Evolutionary conservation across 352 stramenopile species (phyloP), one percentile per base, ranked within the genome.

Genomic region (Pythium myriotylum): DNA sequence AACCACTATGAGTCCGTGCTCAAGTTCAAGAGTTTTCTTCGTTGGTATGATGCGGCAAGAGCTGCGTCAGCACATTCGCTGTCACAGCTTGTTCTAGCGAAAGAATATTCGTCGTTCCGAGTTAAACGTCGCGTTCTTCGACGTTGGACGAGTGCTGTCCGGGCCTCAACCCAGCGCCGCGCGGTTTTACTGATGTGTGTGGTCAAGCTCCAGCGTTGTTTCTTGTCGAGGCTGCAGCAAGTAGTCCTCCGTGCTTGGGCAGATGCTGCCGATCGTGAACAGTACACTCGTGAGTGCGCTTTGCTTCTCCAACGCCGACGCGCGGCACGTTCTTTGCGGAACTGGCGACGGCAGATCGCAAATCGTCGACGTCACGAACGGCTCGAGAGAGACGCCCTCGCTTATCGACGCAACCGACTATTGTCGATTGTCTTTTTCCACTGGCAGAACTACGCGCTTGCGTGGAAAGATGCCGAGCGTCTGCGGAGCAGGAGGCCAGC

Each of bases 401-500:
- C 19, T 4, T 85, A 88, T 32, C 65, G 69, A 22, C 29, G 52
- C 3, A 55, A 64, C 19, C 66, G 76, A 0, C 58, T 89, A 17
- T 45, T 75, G 12, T 77, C 70, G 20, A 37, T 61, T 2, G 46
- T 74, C 12, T 89, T 88, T 67, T 88, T 89, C 68, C 84, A 85
- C 59, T 91, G 81, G 81, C 81, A 89, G 53, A 86, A 84, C 52
- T 89, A 89, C 48, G 72, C 68, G n/a, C 72, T 91, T n/a, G 79
- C 77, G 14, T 91, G 81, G 81, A 80, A 81, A 48, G 77, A 86
- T 24, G 73, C 51, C 19, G 72, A 73, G 55, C 20, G 8, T 41
- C 51, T 33, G 3, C 56, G 49, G 29, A 10, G 29, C 29, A 35
- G 29, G 10, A 10, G 5, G 5, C 5, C 29, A 35, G 10, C 10